Evolutionary conservation across 2,329 filamentous ascomycete species (phyloP).

Genomic region (Orbilia javanica): DNA sequence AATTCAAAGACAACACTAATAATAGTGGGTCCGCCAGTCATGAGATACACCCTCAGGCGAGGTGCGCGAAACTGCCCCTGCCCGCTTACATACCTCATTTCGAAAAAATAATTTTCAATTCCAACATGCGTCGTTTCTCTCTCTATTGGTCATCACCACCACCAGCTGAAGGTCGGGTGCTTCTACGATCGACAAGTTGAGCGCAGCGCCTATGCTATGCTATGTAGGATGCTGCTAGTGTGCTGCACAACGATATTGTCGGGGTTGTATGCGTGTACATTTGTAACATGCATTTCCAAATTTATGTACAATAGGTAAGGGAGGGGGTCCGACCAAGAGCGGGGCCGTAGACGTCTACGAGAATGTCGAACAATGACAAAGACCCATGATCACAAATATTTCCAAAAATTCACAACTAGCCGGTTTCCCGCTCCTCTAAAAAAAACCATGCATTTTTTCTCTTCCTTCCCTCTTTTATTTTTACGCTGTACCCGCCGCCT

Average conservation of each 20-base stretch:
- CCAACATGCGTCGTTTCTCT: neutral
- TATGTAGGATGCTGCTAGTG: neutral
- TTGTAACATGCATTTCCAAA: constrained; percentile 7
- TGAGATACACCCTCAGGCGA: constrained; percentile 2
- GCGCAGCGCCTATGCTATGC: constrained; percentile 11
- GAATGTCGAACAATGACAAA: neutral
- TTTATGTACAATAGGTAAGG: constrained; percentile 1
- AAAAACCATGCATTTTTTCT: neutral
- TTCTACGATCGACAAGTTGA: neutral
- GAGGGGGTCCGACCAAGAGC: neutral
- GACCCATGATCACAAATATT: constrained; percentile 26
- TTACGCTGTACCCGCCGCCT: constrained; percentile 43
- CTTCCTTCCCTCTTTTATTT: constrained; percentile 12
- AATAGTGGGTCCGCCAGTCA: constrained; percentile 23
- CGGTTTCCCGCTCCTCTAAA: neutral
- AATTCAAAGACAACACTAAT: constrained; percentile 6
- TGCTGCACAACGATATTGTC: constrained; percentile 10
- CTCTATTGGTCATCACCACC: neutral
- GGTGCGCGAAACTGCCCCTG: neutral
- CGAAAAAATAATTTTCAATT: neutral
- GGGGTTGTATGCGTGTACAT: neutral
- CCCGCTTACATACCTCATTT: constrained; percentile 4
- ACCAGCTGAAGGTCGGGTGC: neutral
- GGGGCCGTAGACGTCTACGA: constrained; percentile 8
- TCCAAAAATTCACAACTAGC: constrained; percentile 27